phyloP scores from a whole-genome alignment of 1,284 basidiomycete species.

The Lentinus polychrous region DNA sequence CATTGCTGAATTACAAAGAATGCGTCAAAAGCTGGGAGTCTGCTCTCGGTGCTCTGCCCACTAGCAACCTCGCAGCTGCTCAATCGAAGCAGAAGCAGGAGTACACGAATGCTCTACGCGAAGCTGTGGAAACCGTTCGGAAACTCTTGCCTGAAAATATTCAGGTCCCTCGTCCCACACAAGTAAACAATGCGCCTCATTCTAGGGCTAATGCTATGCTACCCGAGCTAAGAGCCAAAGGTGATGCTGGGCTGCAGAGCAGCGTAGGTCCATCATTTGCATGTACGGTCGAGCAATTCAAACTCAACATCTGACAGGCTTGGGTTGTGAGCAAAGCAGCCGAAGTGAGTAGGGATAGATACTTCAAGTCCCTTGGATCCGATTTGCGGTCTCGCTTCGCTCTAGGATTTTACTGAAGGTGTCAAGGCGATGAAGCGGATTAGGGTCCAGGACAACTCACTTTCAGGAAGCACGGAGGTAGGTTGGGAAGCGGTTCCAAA shows the following conservation, averaged over 20 bases:
- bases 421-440: too few species aligned
- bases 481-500: too few species aligned
- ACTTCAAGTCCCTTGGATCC: too few species aligned
- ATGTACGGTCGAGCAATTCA: background rate
- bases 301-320: background rate
- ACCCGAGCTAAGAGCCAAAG: background rate
- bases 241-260: background rate
- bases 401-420: background rate
- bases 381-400: too few species aligned
- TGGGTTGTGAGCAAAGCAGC: background rate
- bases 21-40: constrained; percentile 14
- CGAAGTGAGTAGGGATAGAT: background rate
- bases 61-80: constrained; percentile 15
- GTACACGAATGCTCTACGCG: constrained; percentile 12
- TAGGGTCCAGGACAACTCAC: too few species aligned
- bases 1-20: background rate
- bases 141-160: background rate
- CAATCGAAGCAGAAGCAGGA: constrained; percentile 24
- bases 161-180: background rate
- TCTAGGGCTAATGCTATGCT: background rate
- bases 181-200: background rate
- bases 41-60: constrained; percentile 20
- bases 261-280: background rate
- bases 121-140: background rate
- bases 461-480: too few species aligned